phyloP scores from a whole-genome alignment of 257 asterid genomes.

The Solanum chmielewskii region DNA sequence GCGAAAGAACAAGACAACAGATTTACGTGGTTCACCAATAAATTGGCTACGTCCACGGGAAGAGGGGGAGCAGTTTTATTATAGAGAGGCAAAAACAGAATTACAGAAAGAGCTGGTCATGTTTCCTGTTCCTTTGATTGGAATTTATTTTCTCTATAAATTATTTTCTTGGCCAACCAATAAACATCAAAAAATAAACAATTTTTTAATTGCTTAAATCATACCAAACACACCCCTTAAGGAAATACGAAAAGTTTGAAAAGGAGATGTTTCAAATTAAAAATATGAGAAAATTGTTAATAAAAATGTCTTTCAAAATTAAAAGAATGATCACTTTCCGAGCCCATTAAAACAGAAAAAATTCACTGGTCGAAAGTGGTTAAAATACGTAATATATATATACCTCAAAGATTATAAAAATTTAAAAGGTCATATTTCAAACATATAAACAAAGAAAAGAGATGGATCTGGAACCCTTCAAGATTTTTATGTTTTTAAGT shows the following conservation, averaged over 20 bases:
- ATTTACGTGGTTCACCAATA: too few relatives aligned
- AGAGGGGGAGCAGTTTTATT: too few relatives aligned
- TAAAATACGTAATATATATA: background rate
- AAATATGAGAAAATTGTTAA: background rate
- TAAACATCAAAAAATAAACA: background rate
- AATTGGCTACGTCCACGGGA: too few relatives aligned
- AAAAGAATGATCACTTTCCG: background rate
- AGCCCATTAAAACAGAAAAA: background rate
- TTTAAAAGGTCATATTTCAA: background rate
- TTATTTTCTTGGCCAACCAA: background rate
- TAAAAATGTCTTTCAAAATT: background rate
- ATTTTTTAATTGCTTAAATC: background rate
- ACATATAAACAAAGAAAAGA: background rate
- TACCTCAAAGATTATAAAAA: background rate
- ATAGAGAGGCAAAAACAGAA: too few relatives aligned
- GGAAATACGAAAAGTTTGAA: background rate
- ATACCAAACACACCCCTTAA: background rate
- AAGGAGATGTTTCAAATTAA: background rate
- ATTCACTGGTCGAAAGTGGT: background rate
- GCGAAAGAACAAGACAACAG: too few relatives aligned
- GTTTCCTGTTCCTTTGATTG: background rate
- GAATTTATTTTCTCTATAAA: background rate
- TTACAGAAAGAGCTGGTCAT: background rate
- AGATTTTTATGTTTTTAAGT: background rate
- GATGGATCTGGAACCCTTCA: constrained; percentile 19